Conservation (phyloP, 2,329 filamentous ascomycete genomes). For the Colletotrichum scovillei region DNA sequence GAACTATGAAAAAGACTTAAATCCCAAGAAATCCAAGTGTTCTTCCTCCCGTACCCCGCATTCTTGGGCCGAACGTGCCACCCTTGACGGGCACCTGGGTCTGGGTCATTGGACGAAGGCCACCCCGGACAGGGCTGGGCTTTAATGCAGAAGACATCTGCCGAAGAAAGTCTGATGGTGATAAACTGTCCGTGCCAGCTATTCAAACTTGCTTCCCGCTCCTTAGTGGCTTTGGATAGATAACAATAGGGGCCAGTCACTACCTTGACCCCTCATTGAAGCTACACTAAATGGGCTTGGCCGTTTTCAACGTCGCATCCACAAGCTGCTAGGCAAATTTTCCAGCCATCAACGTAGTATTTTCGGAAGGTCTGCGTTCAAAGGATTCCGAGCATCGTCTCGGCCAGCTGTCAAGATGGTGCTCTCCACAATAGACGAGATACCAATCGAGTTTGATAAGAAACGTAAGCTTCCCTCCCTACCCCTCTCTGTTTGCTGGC, state of each 20-base stretch:
- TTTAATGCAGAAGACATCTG: not conserved
- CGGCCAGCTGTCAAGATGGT: not conserved
- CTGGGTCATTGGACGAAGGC: not conserved
- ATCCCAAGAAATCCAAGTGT: not conserved
- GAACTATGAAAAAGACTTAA: not conserved
- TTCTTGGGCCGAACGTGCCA: not conserved
- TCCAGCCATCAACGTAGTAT: not conserved
- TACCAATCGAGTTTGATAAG: not conserved
- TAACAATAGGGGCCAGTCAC: not conserved
- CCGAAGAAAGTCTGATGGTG: not conserved
- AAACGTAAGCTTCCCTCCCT: not conserved
- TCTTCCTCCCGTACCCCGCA: not conserved
- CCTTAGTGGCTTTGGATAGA: not conserved
- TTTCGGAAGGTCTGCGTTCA: not conserved
- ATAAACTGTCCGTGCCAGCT: not conserved
- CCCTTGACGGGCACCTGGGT: not conserved
- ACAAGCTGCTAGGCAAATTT: not conserved
- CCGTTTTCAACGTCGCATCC: not conserved
- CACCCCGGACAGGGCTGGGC: not conserved
- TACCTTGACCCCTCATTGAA: not conserved
- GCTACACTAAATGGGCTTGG: not conserved
- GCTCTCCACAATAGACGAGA: slow-evolving; percentile 6
- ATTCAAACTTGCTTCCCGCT: not conserved
- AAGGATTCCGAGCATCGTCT: not conserved
- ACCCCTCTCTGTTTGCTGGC: too few species aligned